Evolutionary conservation across 2,329 filamentous ascomycete species (phyloP).

Genomic region (Atkinsonella hypoxylon): DNA sequence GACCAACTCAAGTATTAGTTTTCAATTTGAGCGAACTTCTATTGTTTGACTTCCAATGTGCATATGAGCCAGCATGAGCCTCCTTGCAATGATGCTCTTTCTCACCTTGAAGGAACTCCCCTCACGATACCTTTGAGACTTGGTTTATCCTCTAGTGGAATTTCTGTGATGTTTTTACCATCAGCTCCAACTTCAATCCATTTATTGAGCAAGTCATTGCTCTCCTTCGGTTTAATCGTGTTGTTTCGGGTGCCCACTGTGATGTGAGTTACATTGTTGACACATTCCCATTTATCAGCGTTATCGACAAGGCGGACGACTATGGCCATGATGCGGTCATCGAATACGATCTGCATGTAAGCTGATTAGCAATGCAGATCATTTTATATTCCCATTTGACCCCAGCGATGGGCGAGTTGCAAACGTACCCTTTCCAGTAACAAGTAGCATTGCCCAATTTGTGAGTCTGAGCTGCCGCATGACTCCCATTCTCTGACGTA

Average conservation of each 20-base stretch:
- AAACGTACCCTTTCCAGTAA: slow-evolving; percentile 44
- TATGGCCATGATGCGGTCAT: slow-evolving; percentile 81
- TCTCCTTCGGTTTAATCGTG: slow-evolving; percentile 82
- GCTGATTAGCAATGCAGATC: not conserved
- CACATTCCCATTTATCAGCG: slow-evolving; percentile 49
- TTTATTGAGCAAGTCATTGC: slow-evolving; percentile 66
- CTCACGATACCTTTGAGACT: slow-evolving; percentile 34
- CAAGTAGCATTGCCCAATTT: slow-evolving; percentile 52
- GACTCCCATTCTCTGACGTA: slow-evolving; percentile 51
- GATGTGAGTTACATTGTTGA: slow-evolving; percentile 73
- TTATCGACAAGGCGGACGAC: slow-evolving; percentile 61
- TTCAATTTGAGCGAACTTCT: not conserved
- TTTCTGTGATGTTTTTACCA: slow-evolving; percentile 31
- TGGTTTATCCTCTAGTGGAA: slow-evolving; percentile 37
- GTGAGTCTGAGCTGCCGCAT: slow-evolving; percentile 15
- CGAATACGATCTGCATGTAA: slow-evolving; percentile 55
- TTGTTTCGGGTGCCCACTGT: slow-evolving; percentile 72
- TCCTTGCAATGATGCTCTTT: not conserved
- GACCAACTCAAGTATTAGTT: not conserved
- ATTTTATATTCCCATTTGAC: not conserved
- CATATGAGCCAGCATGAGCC: not conserved
- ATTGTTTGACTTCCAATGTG: not conserved
- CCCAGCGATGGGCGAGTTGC: not conserved
- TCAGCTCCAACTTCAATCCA: slow-evolving; percentile 54
- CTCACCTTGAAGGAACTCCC: slow-evolving; percentile 36